Evolutionary conservation across 2,329 filamentous ascomycete species (phyloP).

Genomic region (Colletotrichum noveboracense): DNA sequence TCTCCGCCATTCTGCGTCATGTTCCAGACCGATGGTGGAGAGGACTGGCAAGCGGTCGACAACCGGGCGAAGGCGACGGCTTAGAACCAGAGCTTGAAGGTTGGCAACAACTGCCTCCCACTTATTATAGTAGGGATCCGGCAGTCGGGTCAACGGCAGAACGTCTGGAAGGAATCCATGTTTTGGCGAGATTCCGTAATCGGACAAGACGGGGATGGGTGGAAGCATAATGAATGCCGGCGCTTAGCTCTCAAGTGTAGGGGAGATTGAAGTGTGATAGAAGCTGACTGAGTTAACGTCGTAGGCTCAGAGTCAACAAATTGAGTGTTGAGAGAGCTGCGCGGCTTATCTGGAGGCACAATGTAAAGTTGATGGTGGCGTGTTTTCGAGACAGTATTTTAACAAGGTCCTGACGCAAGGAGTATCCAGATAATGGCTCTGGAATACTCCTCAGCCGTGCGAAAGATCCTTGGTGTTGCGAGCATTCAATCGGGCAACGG

Average conservation of each 20-base stretch:
- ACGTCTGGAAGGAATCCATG: slow-evolving; percentile 89
- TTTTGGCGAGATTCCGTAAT: slow-evolving; percentile 80
- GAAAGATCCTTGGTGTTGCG: slow-evolving; percentile 31
- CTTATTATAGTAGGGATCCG: slow-evolving; percentile 90
- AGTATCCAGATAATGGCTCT: slow-evolving; percentile 62
- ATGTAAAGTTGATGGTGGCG: neutral
- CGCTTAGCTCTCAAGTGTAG: neutral
- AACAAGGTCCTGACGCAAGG: slow-evolving; percentile 64
- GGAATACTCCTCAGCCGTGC: slow-evolving; percentile 69
- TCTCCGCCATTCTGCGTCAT: slow-evolving; percentile 89
- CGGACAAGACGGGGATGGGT: slow-evolving; percentile 66
- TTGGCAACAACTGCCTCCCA: slow-evolving; percentile 91
- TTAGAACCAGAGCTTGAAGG: slow-evolving; percentile 85
- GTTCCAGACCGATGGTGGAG: slow-evolving; percentile 79
- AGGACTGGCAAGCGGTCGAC: slow-evolving; percentile 84
- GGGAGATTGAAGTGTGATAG: neutral
- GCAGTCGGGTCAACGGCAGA: slow-evolving; percentile 78
- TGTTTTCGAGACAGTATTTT: slow-evolving; percentile 13
- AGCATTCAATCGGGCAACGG: slow-evolving; percentile 7
- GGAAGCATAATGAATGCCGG: slow-evolving; percentile 53
- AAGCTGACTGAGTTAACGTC: neutral
- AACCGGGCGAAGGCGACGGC: slow-evolving; percentile 79
- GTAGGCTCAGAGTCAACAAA: neutral
- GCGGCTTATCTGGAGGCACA: neutral
- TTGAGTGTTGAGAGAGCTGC: neutral